Conservation (phyloP, 2,329 filamentous ascomycete genomes). For the Escovopsis weberi region DNA sequence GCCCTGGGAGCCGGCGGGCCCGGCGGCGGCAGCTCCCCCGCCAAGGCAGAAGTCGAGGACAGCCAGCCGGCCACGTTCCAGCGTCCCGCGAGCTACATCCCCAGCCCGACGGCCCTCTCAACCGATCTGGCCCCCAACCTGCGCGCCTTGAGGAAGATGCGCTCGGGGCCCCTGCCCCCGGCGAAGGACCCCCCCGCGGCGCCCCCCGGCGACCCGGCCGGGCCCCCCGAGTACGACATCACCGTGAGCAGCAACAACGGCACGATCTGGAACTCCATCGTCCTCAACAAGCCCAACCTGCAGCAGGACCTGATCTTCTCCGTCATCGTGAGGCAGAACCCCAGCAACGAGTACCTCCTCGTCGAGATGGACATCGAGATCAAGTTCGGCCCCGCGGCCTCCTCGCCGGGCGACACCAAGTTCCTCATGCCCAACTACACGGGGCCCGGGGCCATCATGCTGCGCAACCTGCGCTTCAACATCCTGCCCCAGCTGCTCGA, state of each 20-base stretch:
- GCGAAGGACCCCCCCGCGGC: not conserved
- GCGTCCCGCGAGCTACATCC: not conserved
- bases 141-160: not conserved
- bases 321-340: not conserved
- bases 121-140: not conserved
- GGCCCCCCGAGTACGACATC: not conserved
- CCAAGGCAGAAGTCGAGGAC: not conserved
- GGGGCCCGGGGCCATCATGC: conserved; percentile 6
- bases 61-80: not conserved
- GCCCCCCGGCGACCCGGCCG: not conserved
- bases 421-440: conserved; percentile 5
- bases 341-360: conserved; percentile 2
- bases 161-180: not conserved
- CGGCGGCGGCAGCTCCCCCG: no score
- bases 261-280: not conserved
- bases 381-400: not conserved
- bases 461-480: conserved; percentile 9
- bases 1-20: not conserved
- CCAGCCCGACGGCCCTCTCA: not conserved
- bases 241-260: not conserved
- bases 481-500: not conserved
- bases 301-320: conserved; percentile 7
- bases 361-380: conserved; percentile 4
- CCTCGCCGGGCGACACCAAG: not conserved
- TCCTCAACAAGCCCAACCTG: not conserved